A percentile compares a stretch with the other conserved stretches of the same genome.
phyloP scores from a whole-genome alignment of 1,284 basidiomycete genomes.

The Abortiporus biennis region DNA sequence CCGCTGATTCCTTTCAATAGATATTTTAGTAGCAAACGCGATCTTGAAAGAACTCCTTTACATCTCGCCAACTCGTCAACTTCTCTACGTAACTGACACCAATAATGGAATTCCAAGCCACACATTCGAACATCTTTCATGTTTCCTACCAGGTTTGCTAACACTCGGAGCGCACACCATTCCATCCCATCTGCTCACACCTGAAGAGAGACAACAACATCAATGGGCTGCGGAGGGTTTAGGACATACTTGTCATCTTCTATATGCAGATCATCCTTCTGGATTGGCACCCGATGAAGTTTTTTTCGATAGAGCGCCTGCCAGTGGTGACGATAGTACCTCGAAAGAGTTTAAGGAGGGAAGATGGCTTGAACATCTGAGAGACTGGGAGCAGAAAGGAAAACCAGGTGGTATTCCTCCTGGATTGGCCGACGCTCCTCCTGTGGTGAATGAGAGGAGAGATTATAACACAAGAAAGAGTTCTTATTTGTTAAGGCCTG shows the following conservation, averaged over 20 bases:
- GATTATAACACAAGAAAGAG: conserved; percentile 35
- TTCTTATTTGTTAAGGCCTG: conserved; percentile 54
- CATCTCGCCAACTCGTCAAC: conserved; percentile 53
- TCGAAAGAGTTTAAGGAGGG: conserved; percentile 14
- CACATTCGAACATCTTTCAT: conserved; percentile 69
- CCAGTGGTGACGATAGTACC: conserved; percentile 23
- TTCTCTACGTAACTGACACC: conserved; percentile 44
- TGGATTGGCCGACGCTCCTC: conserved; percentile 38
- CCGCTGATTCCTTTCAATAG: conserved; percentile 27
- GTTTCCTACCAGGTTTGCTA: conserved; percentile 74
- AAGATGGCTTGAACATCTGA: conserved; percentile 49
- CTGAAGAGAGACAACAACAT: conserved; percentile 38
- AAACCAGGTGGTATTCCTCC: conserved; percentile 39
- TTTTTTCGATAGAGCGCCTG: conserved; percentile 12
- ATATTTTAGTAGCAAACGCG: conserved; percentile 52
- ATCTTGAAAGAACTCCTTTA: conserved; percentile 63
- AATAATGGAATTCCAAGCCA: conserved; percentile 27
- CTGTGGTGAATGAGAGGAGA: conserved; percentile 22
- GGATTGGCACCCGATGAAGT: conserved; percentile 61
- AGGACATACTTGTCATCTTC: conserved; percentile 58
- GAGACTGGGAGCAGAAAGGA: conserved; percentile 42
- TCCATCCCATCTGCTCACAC: conserved; percentile 40
- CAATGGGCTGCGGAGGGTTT: conserved; percentile 65
- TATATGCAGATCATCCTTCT: conserved; percentile 55
- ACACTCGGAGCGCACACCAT: conserved; percentile 64